Base-by-base conservation (phyloP, 345 rosid species). In the Nephelium lappaceum region DNA sequence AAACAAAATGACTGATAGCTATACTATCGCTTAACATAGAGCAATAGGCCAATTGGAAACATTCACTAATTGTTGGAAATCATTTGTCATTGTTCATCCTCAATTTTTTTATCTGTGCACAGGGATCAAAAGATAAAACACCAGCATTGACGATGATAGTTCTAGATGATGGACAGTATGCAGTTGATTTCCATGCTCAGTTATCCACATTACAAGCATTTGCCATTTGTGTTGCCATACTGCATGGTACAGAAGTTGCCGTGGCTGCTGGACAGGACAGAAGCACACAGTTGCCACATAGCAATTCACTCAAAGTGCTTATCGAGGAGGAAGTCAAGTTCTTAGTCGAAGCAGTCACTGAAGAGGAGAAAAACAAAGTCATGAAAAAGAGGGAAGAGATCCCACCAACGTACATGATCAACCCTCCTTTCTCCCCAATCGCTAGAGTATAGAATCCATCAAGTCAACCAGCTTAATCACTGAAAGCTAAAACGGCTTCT, bases 351-450 rank as follows among this genome's bases (percentile, higher is more conserved):
- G 80, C 92, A 58, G 92, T 89, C 69, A 80, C 93, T 0, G 91
- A 86, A 78, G 93, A 89, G 72, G 88, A 84, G 78, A 87, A 85
- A 61, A 88, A 74, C 83, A 91, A 83, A 72, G 79, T 64, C 42
- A 72, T 82, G 53, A 89, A 77, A 77, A 90, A 45, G 45, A 64
- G 67, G 39, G 85, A 88, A 81, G 91, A 79, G 25, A 80, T 77
- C 58, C 88, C 92, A 69, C 86, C 86, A 41, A 85, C 97, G 12
- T 96, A 88, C 71, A 79, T 83, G 75, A 85, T 91, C 15, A 88
- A 91, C 78, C 98, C 98, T 39, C 97, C 99, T 1, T 92, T 94
- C 86, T 93, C 98, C 60, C 99, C 99, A 0, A 91, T 96, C 31
- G 84, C 97, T 53, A 84, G 98, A 53, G 98, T 94, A 76, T 96